Evolutionary conservation across 768 basidiomycete species (phyloP), one percentile per base, ranked within the genome.

Genomic region (Rhodotorula paludigena): DNA sequence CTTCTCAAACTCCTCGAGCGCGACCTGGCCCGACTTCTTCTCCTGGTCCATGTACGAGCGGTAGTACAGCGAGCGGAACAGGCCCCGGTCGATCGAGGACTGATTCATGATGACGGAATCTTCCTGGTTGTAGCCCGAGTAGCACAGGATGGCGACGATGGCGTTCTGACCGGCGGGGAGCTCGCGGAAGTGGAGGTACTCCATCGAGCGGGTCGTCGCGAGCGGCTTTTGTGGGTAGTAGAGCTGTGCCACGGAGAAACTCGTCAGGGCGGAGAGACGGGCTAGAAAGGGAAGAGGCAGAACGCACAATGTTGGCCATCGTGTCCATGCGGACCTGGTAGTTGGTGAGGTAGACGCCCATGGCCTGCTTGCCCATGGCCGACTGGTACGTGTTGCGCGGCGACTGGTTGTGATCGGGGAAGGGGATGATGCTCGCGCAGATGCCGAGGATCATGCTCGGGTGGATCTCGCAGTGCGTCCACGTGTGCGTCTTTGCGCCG

Each of bases 91-190:
- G 73, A 99, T 89, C 35, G 96, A 94, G 74, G 89, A 92, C 80
- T 99, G 96, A 78, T 98, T 98, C 94, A 99, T 97, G 81, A 99
- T 98, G 80, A 99, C 96, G 70, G 96, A 99, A 84, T 99, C 96
- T 85, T 98, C 96, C 80, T 99, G 96, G 78, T 99, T 99, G 81
- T 99, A 99, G 55, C 94, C 94, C 74, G 92, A 97, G 80, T 99
- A 99, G 77, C 93, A 97, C 62, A 98, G 82, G 76, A 99, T 98
- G 20, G 94, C 94, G 64, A 99, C 94, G 70, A 97, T 90, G 55
- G 94, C 94, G 76, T 99, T 99, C 80, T 98, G 94, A n/a, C 94
- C 72, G 25, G 94, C 94, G 59, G 94, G 94, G 35, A 99, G 85
- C 77, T 99, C 96, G 73, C 93, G 86, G 86, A 99, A 99, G 77